Base-by-base conservation (phyloP, 768 basidiomycete genomes). In the Heimioporus sp. region DNA sequence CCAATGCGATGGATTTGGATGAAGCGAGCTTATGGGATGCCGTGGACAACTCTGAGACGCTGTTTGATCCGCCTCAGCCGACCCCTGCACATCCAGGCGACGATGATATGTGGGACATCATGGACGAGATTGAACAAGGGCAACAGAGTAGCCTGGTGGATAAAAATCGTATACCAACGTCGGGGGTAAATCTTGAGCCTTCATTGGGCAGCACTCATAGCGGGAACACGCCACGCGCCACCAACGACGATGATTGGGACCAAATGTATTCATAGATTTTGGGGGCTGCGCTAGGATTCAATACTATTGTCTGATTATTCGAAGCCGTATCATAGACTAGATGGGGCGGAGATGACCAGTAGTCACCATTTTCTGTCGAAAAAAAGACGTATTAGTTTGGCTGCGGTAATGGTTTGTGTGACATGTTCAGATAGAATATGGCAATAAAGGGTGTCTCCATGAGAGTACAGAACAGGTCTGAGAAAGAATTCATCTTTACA, bases 51-150 rank as follows among this genome's bases (percentile, higher is more conserved):
- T 24, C 53, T 15, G 38, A n/a, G 2, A 12, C 13, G 7, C 9
- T 43, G 31, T 21, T 53, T 43, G 48, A 56, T 34, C 50, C 51
- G 12, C 47, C 58, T 10, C 57, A 35, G 4, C 37, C 47, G 7
- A 20, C 50, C 17, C 34, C 56, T 41, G 34, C 31, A 37, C 46
- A 48, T 2, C 49, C 35, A 20, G 65, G 71, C 15, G 79, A 81
- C 7, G 83, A 87, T 38, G 87, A 88, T 7, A 80, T 90, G 78
- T 90, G 90, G 84, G 79, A 83, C 56, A 74, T 86, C 38, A 70
- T 89, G 48, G 62, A 77, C 37, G 82, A 87, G 62, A 68, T 82
- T 32, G 83, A 82, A 65, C 63, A 53, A 53, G 60, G 41, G 16
- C 51, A 50, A 28, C 52, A 38, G 40, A 51, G 51, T 6, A 57